These are phyloP conservation scores for Hansenula lynferdii DNA, from an alignment of 1,139 yeast species.

Conservation along the genomic window DNA sequence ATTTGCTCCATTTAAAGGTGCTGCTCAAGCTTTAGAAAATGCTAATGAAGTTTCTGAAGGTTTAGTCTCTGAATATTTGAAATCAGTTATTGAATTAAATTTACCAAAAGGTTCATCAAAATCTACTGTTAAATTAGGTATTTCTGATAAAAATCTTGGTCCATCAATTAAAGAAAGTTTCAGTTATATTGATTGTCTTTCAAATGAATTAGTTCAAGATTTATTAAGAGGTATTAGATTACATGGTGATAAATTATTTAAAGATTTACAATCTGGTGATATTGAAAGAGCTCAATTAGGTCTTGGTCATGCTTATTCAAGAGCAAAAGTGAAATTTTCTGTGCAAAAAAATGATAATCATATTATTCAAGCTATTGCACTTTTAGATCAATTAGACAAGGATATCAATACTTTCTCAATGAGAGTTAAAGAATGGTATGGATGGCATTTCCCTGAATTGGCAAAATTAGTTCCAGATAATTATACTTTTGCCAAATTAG, in stretches of 20 bases:
- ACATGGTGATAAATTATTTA: constrained; percentile 83
- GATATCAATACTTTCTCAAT: constrained; percentile 96
- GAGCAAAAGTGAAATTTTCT: constrained; percentile 97
- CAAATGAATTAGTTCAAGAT: constrained; percentile 92
- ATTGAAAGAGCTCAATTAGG: constrained; percentile 98
- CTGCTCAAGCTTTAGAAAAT: constrained; percentile 97
- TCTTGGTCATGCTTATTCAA: constrained; percentile 97
- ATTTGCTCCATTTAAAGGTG: constrained; percentile 98
- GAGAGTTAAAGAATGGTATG: constrained; percentile 99
- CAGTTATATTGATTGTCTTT: constrained; percentile 84
- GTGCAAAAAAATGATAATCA: constrained; percentile 99
- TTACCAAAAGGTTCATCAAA: constrained; percentile 81
- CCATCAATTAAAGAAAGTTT: constrained; percentile 91
- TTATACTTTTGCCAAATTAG: constrained; percentile 80
- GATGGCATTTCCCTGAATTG: constrained; percentile 99
- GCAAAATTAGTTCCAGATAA: constrained; percentile 94
- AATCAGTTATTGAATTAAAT: constrained; percentile 84
- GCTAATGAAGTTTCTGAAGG: constrained; percentile 99
- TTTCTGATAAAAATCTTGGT: constrained; percentile 93
- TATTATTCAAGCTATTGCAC: constrained; percentile 96
- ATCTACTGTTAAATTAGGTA: constrained; percentile 71
- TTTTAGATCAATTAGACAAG: constrained; percentile 94
- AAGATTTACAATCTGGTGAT: constrained; percentile 92
- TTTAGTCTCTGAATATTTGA: constrained; percentile 86
- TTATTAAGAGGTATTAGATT: constrained; percentile 91